Base-by-base conservation (phyloP, 768 basidiomycete species). In the Hemileccinum impolitum region DNA sequence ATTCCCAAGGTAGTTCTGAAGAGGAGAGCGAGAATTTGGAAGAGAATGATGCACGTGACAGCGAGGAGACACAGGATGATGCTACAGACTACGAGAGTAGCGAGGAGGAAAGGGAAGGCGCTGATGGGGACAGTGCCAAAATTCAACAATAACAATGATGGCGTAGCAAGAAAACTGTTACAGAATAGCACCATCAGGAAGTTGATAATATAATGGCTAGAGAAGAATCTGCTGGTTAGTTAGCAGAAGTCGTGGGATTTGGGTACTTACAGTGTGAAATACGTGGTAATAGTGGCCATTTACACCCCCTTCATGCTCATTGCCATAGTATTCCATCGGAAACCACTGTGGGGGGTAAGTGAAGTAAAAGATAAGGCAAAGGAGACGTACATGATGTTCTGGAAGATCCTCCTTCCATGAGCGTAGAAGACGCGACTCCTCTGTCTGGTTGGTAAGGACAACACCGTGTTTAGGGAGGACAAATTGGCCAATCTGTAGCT, bases 401-500 rank as follows among this genome's bases (percentile, higher is more conserved):
- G 84, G 78, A 21, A 93, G 69, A 19, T 79, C 76, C 53, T 86
- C 82, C 57, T 90, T 90, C 51, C 68, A 75, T 1, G 79, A 71
- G 39, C 88, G 79, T 44, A 82, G 65, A 65, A 92, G 89, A 41
- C 85, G 76, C 3, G 85, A 83, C 15, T 75, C 71, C 42, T 75
- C 65, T 0, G 80, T 75, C 17, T 87, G 81, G 56, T 90, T 80
- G 19, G 71, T 70, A 4, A 83, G 76, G 15, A 63, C 62, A 51
- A 65, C 58, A 0, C 80, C 84, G 47, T 81, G 74, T 39, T 70
- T 75, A 0, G 90, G 90, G 4, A 94, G 63, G 42, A 87, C 76
- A 61, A 93, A 94, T 65, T 89, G 90, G 11, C 84, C 91, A 32
- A 94, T 81, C 67, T 93, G 93, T 44, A 93, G 75, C 60, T 94